A percentile compares a stretch with the other conserved stretches of the same genome.
Conservation (phyloP, 2,329 filamentous ascomycete species). For the Ilyonectria sp. region DNA sequence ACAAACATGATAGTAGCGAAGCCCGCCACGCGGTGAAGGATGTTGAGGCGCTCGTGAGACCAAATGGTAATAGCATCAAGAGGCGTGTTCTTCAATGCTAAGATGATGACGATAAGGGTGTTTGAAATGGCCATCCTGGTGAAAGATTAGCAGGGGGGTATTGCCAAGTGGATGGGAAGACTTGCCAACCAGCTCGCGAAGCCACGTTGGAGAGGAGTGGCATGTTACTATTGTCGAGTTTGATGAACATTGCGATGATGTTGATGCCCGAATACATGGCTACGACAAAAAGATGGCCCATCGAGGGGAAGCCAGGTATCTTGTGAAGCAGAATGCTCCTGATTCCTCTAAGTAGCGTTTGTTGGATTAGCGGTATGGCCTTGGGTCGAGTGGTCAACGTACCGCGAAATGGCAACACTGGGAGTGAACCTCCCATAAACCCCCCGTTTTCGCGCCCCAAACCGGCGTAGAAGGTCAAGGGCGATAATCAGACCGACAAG, state of each 20-base stretch:
- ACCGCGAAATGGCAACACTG: constrained; percentile 38
- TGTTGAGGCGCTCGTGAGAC: constrained; percentile 73
- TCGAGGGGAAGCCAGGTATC: constrained; percentile 48
- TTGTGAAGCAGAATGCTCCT: constrained; percentile 49
- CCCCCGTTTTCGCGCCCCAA: constrained; percentile 31
- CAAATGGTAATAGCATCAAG: constrained; percentile 66
- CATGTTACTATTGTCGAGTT: constrained; percentile 52
- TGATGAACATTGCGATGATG: constrained; percentile 51
- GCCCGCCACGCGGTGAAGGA: constrained; percentile 69
- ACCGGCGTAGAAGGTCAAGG: constrained; percentile 32
- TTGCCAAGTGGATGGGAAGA: background rate
- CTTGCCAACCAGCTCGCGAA: constrained; percentile 58
- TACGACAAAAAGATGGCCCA: constrained; percentile 52
- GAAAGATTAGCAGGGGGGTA: background rate
- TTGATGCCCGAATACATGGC: constrained; percentile 54
- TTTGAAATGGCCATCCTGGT: constrained; percentile 61
- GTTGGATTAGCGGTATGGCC: constrained; percentile 18
- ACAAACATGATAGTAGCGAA: constrained; percentile 63
- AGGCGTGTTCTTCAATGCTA: constrained; percentile 73
- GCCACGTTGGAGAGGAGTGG: constrained; percentile 53
- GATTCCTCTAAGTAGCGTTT: constrained; percentile 40
- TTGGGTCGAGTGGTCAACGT: background rate
- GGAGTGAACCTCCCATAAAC: background rate
- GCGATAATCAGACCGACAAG: constrained; percentile 33
- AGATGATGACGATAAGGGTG: constrained; percentile 65